Base-by-base conservation (phyloP, 208 protist genomes). In the Naegleria lovaniensis region DNA sequence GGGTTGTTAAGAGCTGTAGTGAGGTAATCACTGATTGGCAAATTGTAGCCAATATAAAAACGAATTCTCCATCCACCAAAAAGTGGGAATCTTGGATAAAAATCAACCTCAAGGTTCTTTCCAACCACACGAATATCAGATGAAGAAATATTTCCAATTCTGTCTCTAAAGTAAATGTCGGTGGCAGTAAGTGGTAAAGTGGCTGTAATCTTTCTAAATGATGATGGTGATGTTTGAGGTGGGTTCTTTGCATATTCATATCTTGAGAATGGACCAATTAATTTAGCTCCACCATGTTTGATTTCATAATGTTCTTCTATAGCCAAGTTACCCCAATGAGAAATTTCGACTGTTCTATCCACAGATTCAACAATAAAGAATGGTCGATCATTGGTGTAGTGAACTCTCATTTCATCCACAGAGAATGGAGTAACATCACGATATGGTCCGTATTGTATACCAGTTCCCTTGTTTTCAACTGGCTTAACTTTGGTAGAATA, bases 151-250 rank as follows among this genome's bases (percentile, higher is more conserved):
- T 92, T 92, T n/a, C 92, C 92, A 58, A 92, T 92, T 41, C 84
- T n/a, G 58, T 92, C 92, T 83, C 92, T 16, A 39, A 88, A 92
- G 41, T 92, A 92, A 91, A 92, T 92, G 19, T 92, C 92, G 33
- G 4, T 41, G 13, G 92, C 92, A 19, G 4, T 33, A 33, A 43
- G 11, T 33, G 92, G 92, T 38, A 92, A 85, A 29, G 22, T 67
- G 9, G 91, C 90, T 38, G 41, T 88, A 29, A 92, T 43, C 55
- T 75, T 39, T 41, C 36, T 92, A 38, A 92, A 92, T 19, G 92
- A 89, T 13, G 86, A 11, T 41, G 89, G 88, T 38, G 52, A 48
- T 39, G n/a, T 85, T 59, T 58, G 25, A 5, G 0, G 2, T 36
- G 83, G 39, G 36, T 40, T 91, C 39, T 55, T 88, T 25, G 38